Percentiles rank a stretch among this genome's conserved stretches.
phyloP scores from a whole-genome alignment of 495 filamentous ascomycete species.

The Bathelium albidoporum region DNA sequence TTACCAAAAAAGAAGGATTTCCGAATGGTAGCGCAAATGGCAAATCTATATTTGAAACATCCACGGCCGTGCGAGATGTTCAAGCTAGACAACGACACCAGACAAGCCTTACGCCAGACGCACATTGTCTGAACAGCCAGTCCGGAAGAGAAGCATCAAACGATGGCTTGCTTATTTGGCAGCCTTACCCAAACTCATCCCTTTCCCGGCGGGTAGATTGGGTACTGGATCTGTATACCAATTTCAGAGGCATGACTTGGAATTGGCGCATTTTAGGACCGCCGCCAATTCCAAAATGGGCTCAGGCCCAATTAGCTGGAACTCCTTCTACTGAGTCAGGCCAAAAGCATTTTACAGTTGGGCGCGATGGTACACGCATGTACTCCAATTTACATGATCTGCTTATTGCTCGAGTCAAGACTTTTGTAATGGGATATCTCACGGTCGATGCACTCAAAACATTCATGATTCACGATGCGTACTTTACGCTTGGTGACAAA shows the following conservation, averaged over 20 bases:
- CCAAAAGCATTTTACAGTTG: slow-evolving; percentile 12
- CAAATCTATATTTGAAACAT: background rate
- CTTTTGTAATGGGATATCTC: slow-evolving; percentile 47
- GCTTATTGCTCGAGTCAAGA: slow-evolving; percentile 37
- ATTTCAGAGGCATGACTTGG: slow-evolving; percentile 70
- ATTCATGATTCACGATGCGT: slow-evolving; percentile 60
- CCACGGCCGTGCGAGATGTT: background rate
- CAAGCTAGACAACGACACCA: background rate
- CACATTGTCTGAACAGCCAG: background rate
- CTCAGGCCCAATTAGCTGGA: slow-evolving; percentile 35
- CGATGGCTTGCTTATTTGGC: slow-evolving; percentile 44
- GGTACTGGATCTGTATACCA: slow-evolving; percentile 56
- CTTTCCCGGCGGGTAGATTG: slow-evolving; percentile 59
- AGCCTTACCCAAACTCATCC: slow-evolving; percentile 51
- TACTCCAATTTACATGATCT: slow-evolving; percentile 35
- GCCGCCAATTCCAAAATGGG: slow-evolving; percentile 45
- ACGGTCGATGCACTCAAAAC: slow-evolving; percentile 56
- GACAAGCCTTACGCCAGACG: background rate
- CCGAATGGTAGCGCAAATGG: background rate
- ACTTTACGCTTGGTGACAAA: slow-evolving; percentile 49
- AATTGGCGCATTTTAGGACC: slow-evolving; percentile 55
- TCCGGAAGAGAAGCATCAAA: slow-evolving; percentile 1
- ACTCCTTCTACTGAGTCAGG: slow-evolving; percentile 16
- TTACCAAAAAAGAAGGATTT: background rate
- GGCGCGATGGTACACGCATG: slow-evolving; percentile 19